Percentiles rank a stretch among this genome's conserved stretches.
These are phyloP conservation scores for Termitomyces sp. DNA, from an alignment of 768 basidiomycete genomes.

Conservation along the genomic window DNA sequence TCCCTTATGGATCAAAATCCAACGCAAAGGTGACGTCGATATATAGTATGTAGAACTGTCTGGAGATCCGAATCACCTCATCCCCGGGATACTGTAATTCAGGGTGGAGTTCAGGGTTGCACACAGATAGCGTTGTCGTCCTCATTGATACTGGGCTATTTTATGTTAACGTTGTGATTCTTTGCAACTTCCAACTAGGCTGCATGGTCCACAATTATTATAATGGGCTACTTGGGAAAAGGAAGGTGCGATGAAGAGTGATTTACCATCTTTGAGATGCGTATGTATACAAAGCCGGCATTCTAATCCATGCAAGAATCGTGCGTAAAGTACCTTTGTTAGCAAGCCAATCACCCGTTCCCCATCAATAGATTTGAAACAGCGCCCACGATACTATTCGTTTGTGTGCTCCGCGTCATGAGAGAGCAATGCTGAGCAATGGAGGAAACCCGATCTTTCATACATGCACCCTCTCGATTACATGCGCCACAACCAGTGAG, in stretches of 20 bases:
- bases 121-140: background rate
- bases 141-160: too few relatives aligned
- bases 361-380: background rate
- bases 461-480: background rate
- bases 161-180: background rate
- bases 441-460: background rate
- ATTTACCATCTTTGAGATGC: background rate
- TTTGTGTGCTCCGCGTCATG: background rate
- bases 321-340: background rate
- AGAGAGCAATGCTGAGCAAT: background rate
- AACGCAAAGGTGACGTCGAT: background rate
- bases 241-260: background rate
- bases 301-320: background rate
- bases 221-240: background rate
- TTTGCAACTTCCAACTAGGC: background rate
- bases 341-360: background rate
- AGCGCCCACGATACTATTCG: background rate
- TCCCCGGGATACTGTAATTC: background rate
- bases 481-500: slow-evolving; percentile 14
- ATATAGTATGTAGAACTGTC: background rate
- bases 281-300: background rate
- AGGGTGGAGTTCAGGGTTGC: background rate
- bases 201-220: background rate
- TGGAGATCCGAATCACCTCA: background rate
- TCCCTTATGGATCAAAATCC: background rate